Evolutionary conservation across 257 asterid genomes (phyloP), one percentile per base, ranked within the genome.

Genomic region (Nicotiana knightiana): DNA sequence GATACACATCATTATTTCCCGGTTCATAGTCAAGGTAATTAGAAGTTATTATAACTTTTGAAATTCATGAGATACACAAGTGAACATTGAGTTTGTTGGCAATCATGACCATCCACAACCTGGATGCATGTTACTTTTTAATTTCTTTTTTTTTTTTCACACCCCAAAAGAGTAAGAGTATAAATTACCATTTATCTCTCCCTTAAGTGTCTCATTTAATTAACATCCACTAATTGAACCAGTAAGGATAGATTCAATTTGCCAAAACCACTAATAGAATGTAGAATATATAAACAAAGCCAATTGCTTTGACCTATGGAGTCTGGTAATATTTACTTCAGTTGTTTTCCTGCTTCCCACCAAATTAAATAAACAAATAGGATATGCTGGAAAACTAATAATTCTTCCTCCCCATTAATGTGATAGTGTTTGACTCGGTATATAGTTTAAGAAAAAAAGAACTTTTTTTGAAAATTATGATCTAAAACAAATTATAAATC

Each of bases 81-180:
- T 73, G 62, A 73, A 15, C 79, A 73, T 32, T 73, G 79, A 48
- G 79, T 48, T 26, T 48, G 62, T 73, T 48, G 79, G 62, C 15
- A 17, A 73, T 73, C 26, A 73, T 73, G 62, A 71, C 37, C 43
- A 68, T 68, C 32, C 77, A 68, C 76, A 10, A 67, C 30, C 53
- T 17, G 3, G 7, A 35, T 67, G 53, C 17, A 54, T 54, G 59
- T 54, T 12, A 4, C n/a, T 54, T 15, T 54, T 13, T 5, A 13
- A 3, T 1, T 13, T n/a, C n/a, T n/a, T 21, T 21, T 21, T 53
- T 13, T 53, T 13, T 53, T 53, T 3, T 1, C 18, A 13, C 58
- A 65, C 11, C 77, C 43, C 57, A 68, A 37, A 68, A 68, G 77
- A 39, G 2, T 39, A 10, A 0, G 46, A 39, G 10, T 39, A 39